These are phyloP conservation scores for Lentinula aciculospora DNA, from an alignment of 768 basidiomycete species.

Conservation along the genomic window DNA sequence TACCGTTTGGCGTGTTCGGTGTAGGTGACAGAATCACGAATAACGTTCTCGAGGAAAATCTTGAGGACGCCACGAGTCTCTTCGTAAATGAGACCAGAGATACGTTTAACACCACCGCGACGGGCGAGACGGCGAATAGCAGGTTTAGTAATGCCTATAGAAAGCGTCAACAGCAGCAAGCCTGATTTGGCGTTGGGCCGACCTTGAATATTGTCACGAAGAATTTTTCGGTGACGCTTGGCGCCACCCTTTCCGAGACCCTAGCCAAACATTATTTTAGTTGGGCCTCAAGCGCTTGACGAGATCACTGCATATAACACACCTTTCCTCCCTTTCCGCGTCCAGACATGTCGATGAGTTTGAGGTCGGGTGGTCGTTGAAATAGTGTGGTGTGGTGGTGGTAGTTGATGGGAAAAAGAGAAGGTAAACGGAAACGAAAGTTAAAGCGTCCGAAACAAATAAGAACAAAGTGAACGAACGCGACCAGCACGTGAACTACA, in stretches of 20 bases:
- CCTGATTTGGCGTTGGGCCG: neutral
- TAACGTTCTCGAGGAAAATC: conserved; percentile 3
- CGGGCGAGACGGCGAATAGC: conserved; percentile 6
- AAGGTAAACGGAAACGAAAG: neutral
- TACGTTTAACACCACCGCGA: conserved; percentile 6
- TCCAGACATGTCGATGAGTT: neutral
- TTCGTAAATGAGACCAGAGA: conserved; percentile 1
- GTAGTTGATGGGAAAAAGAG: neutral
- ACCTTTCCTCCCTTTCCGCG: conserved; percentile 6
- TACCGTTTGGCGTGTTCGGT: conserved; percentile 3
- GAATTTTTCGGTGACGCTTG: conserved; percentile 6
- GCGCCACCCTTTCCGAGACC: conserved; percentile 5
- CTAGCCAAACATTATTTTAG: neutral
- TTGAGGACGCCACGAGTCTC: neutral
- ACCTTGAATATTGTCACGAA: conserved; percentile 3
- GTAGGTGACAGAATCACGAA: conserved; percentile 2
- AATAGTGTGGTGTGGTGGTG: neutral
- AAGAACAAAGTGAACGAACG: neutral
- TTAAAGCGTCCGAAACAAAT: neutral
- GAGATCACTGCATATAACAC: no score
- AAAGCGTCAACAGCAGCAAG: neutral
- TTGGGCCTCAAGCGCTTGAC: no score
- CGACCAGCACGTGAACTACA: neutral
- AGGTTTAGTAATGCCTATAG: neutral
- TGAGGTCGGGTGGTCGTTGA: neutral